Evolutionary conservation across 495 filamentous ascomycete genomes (phyloP).

Genomic region (Neurospora sp.): DNA sequence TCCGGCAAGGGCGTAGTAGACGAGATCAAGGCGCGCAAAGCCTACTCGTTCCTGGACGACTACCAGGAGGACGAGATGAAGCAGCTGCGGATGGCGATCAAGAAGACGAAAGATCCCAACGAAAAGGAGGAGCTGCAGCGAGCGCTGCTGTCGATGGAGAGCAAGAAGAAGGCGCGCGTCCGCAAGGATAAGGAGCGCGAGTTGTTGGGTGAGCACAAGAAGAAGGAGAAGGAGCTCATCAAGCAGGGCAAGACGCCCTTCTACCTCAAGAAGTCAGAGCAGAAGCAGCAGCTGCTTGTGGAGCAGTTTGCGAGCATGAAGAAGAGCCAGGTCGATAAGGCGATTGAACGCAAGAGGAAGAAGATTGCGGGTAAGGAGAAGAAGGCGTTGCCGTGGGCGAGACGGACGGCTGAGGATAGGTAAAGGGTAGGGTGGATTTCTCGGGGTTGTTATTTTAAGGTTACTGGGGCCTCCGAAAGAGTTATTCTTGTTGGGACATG

Average conservation of each 20-base stretch:
- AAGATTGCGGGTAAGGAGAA: conserved; percentile 73
- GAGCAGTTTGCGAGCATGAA: conserved; percentile 74
- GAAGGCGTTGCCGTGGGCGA: conserved; percentile 61
- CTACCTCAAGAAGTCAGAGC: conserved; percentile 80
- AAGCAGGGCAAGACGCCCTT: conserved; percentile 86
- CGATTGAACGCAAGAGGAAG: conserved; percentile 74
- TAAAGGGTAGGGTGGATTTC: background rate
- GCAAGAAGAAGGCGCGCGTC: conserved; percentile 54
- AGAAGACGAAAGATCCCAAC: conserved; percentile 51
- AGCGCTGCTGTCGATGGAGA: conserved; percentile 57
- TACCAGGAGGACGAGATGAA: conserved; percentile 74
- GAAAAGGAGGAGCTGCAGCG: conserved; percentile 57
- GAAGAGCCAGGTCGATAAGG: conserved; percentile 67
- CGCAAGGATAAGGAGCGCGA: conserved; percentile 55
- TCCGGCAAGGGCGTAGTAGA: conserved; percentile 32
- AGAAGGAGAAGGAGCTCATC: conserved; percentile 73
- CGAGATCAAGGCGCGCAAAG: conserved; percentile 46
- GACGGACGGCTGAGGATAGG: conserved; percentile 37
- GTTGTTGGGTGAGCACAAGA: conserved; percentile 61
- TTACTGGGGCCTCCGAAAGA: no score
- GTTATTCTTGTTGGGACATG: no score
- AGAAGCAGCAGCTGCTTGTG: conserved; percentile 72
- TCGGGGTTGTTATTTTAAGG: no score
- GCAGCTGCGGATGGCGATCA: conserved; percentile 54
- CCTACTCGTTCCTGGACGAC: conserved; percentile 78